Base-by-base conservation (phyloP, 805 yeast genomes). In the Saccharomycopsis schoenii region DNA sequence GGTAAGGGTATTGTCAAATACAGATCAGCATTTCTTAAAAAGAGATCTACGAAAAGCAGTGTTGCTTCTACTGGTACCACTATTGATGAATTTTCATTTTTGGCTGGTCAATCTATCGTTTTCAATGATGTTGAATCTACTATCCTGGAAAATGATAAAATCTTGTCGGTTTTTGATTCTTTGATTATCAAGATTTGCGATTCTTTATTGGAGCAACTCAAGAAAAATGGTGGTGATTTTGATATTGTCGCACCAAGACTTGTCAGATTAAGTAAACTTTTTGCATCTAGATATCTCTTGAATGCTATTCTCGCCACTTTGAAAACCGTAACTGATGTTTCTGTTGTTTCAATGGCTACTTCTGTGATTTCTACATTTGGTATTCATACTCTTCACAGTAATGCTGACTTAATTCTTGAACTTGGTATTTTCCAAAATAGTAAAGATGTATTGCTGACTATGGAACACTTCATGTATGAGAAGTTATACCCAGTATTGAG, bases 1-100 rank as follows among this genome's bases (percentile, higher is more conserved):
- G 97, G 97, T 61, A 85, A 93, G 72, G 83, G 94, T 34, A 76
- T 77, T 50, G 67, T 77, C 59, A 77, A 77, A 66, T 76, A 76
- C 65, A 75, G 75, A 63, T 70, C 71, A 55, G 76, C 73, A 60
- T 68, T 75, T 24, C 67, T 70, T 17, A 71, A 70, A 61, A 78
- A 78, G 58, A 68, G 65, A 36, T 68, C 69, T 52, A 60, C 56
- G 3, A 29, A 29, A 29, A 29, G 34, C 34, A 6, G 34, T 29
- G 6, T 3, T 29, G 34, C 6, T 29, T 3, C 34, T 29, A 47
- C 34, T 47, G 34, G 34, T 24, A 47, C 14, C 6, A 47, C 52
- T 11, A 24, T 47, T 14, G 52, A 47, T 47, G 52, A 47, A 21
- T 47, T 47, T 14, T 47, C 21, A 15, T 47, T 47, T n/a, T 47